These are phyloP conservation scores for Hirschfeldia incana DNA, from an alignment of 345 rosid genomes.

Conservation along the genomic window DNA sequence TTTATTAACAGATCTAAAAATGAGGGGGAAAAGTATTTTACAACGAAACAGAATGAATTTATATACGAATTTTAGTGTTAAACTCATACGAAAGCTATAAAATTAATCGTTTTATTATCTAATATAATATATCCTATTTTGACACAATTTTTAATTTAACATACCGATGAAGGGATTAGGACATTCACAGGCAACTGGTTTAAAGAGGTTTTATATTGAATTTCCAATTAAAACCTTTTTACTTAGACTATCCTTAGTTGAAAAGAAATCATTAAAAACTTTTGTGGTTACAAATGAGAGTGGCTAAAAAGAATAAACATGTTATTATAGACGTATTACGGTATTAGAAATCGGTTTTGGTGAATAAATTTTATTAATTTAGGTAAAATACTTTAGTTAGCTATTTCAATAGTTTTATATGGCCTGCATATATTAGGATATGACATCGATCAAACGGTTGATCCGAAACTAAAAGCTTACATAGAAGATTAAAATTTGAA, in stretches of 20 bases:
- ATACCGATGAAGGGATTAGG: neutral
- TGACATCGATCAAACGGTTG: neutral
- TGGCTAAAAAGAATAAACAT: neutral
- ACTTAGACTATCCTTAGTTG: neutral
- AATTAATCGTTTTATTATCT: no score
- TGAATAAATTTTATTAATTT: neutral
- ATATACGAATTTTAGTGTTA: neutral
- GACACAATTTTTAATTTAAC: neutral
- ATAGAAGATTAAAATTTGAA: no score
- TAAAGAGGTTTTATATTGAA: neutral
- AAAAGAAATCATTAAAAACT: neutral
- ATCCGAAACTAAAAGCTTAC: neutral
- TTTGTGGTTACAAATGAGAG: neutral
- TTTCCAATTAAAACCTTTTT: neutral
- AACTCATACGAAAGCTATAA: neutral
- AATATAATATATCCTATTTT: no score
- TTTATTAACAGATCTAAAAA: constrained; percentile 23
- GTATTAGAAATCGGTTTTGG: neutral
- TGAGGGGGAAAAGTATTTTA: neutral
- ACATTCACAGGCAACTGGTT: neutral
- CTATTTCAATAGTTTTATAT: neutral
- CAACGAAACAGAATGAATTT: neutral
- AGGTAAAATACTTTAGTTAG: neutral
- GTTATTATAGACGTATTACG: neutral
- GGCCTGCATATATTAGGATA: neutral